Evolutionary conservation across 2,329 filamentous ascomycete species (phyloP), one percentile per base, ranked within the genome.

Genomic region (Colletotrichum salicis): DNA sequence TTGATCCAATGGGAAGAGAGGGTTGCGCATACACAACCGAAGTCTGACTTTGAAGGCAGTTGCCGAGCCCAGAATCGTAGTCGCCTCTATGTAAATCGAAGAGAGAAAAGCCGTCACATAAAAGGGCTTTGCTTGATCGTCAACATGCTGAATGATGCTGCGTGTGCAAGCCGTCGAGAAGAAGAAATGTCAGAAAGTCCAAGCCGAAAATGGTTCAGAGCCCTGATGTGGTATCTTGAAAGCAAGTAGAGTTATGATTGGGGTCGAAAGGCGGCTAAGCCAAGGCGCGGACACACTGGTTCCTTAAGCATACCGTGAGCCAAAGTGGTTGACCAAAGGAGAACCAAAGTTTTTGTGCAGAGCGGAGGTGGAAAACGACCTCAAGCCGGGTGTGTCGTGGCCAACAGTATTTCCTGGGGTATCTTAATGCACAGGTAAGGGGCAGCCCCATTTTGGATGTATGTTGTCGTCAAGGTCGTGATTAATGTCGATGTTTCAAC

Each of bases 191-290:
- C 65, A 35, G 45, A 69, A 54, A 48, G 65, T 55, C 65, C 59
- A 63, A 68, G 59, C 65, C 59, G 27, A 64, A 68, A 62, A 59
- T 33, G 27, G 65, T 37, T 66, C 55, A 60, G 59, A 60, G 58
- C 54, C 63, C 69, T 45, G 65, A 64, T 59, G 65, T 71, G 69
- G 69, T 71, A 71, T 71, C 69, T 71, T 71, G 65, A 71, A 71
- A 71, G 69, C 65, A 71, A 69, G 64, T 63, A 71, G 69, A 60
- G 69, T 71, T 69, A 59, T 71, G 69, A 59, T 69, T 35, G 45
- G 35, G 59, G 52, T 58, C 55, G 55, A 71, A 69, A 71, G 69
- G 35, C 27, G 48, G 65, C 69, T 45, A 60, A 60, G 55, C 69
- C 54, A 51, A 55, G 64, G 65, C 57, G 45, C 64, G 22, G 29